phyloP scores from a whole-genome alignment of 169 alveolate genomes.

The Plasmodium vinckei region DNA sequence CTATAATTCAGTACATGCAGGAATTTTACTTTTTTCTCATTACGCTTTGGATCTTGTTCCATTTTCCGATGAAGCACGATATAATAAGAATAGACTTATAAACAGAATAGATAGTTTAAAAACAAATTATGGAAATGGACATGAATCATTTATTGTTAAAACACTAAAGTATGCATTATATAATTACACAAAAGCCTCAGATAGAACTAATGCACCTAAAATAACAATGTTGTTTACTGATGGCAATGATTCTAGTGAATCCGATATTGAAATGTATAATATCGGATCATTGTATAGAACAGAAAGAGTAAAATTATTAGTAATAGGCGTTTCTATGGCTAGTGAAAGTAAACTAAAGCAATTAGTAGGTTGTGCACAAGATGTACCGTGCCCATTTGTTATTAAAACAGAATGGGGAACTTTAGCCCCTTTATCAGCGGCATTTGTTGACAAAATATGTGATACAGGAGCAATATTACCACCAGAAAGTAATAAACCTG shows the following conservation, averaged over 20 bases:
- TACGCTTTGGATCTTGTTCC: slow-evolving; percentile 46
- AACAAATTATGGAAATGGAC: slow-evolving; percentile 37
- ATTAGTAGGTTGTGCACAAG: slow-evolving; percentile 38
- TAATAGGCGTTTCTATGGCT: slow-evolving; percentile 65
- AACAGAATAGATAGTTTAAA: slow-evolving; percentile 34
- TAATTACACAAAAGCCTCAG: slow-evolving; percentile 17
- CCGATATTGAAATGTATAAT: slow-evolving; percentile 21
- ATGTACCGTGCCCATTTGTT: slow-evolving; percentile 33
- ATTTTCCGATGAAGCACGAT: slow-evolving; percentile 38
- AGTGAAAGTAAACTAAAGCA: slow-evolving; percentile 30
- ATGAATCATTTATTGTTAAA: slow-evolving; percentile 25
- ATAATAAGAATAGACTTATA: slow-evolving; percentile 25
- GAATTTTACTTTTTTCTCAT: slow-evolving; percentile 50
- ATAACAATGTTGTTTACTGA: slow-evolving; percentile 66
- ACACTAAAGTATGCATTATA: slow-evolving; percentile 37
- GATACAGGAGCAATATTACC: slow-evolving; percentile 39
- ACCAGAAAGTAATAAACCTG: slow-evolving; percentile 15
- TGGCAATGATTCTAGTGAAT: slow-evolving; percentile 49
- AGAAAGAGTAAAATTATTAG: slow-evolving; percentile 59
- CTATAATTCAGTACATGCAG: slow-evolving; percentile 25
- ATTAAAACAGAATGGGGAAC: slow-evolving; percentile 57
- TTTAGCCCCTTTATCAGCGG: slow-evolving; percentile 9
- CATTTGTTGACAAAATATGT: slow-evolving; percentile 45
- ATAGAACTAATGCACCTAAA: slow-evolving; percentile 62
- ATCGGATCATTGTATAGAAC: slow-evolving; percentile 40